A percentile compares a stretch with the other conserved stretches of the same genome.
phyloP scores from a whole-genome alignment of 2,329 filamentous ascomycete genomes.

The Thelonectria blattea region DNA sequence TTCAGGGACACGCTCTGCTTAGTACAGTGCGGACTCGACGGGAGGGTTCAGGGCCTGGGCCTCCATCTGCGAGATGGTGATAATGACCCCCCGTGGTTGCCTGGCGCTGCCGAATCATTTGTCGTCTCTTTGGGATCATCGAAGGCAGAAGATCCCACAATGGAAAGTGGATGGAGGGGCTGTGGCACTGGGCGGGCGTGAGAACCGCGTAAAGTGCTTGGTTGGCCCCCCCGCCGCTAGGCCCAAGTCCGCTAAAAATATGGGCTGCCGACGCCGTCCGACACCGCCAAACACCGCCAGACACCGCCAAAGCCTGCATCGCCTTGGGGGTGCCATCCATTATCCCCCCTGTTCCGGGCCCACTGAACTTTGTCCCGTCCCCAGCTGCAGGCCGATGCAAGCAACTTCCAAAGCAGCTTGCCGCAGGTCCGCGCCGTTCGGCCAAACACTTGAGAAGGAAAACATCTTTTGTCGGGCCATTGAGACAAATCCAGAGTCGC shows the following conservation, averaged over 20 bases:
- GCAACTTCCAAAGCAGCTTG: conserved; percentile 29
- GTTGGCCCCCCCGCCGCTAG: conserved; percentile 30
- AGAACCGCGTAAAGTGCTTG: conserved; percentile 40
- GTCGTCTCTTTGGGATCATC: conserved; percentile 16
- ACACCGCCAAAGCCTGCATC: conserved; percentile 10
- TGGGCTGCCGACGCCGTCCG: conserved; percentile 11
- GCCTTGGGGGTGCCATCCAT: neutral
- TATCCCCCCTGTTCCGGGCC: neutral
- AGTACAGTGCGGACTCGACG: neutral
- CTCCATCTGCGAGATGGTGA: conserved; percentile 27
- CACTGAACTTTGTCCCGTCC: conserved; percentile 23
- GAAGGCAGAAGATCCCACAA: conserved; percentile 30
- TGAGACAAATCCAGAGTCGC: conserved; percentile 21
- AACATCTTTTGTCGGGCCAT: conserved; percentile 17
- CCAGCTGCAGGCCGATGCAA: conserved; percentile 17
- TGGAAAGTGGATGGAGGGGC: conserved; percentile 27
- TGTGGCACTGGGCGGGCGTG: conserved; percentile 23
- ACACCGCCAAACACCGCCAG: conserved; percentile 13
- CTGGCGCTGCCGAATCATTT: conserved; percentile 37
- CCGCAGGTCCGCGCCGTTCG: conserved; percentile 23
- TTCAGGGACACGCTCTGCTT: conserved; percentile 10
- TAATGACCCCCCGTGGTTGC: conserved; percentile 40
- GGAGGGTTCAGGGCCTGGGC: neutral
- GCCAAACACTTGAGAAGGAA: conserved; percentile 18
- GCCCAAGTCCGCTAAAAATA: conserved; percentile 30